These are phyloP conservation scores for Dothidotthia symphoricarpi DNA, from an alignment of 2,329 filamentous ascomycete species.

Conservation along the genomic window DNA sequence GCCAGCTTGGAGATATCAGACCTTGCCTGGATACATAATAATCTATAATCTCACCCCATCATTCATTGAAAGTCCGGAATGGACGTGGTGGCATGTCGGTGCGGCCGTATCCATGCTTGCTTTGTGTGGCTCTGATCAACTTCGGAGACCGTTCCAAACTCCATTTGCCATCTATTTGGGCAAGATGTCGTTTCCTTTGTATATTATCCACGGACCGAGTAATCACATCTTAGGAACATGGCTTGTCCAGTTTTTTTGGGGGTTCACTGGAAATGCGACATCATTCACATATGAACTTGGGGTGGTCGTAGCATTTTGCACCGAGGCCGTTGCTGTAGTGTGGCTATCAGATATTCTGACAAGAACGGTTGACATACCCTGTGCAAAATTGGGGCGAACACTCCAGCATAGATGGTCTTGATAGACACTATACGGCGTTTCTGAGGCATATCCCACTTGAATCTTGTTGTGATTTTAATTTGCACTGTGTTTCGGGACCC, in stretches of 20 bases:
- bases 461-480: too few species aligned
- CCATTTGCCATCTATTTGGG: slow-evolving; percentile 52
- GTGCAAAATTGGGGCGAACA: slow-evolving; percentile 53
- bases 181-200: slow-evolving; percentile 55
- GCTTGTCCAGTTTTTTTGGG: slow-evolving; percentile 46
- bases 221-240: slow-evolving; percentile 36
- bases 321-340: slow-evolving; percentile 44
- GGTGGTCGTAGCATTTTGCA: slow-evolving; percentile 43
- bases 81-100: slow-evolving; percentile 58
- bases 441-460: too few species aligned
- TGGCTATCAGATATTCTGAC: slow-evolving; percentile 62
- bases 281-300: slow-evolving; percentile 39
- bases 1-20: slow-evolving; percentile 44
- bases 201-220: slow-evolving; percentile 54
- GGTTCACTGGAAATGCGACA: slow-evolving; percentile 38
- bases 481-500: too few species aligned
- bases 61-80: slow-evolving; percentile 53
- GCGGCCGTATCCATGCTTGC: slow-evolving; percentile 40
- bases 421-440: too few species aligned
- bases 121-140: slow-evolving; percentile 9
- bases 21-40: slow-evolving; percentile 54
- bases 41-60: slow-evolving; percentile 51
- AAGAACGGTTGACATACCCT: slow-evolving; percentile 54
- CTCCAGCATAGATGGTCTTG: slow-evolving; percentile 40
- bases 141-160: slow-evolving; percentile 45